phyloP scores from a whole-genome alignment of 768 basidiomycete genomes.

The Porphyrellus cyaneotinctus region DNA sequence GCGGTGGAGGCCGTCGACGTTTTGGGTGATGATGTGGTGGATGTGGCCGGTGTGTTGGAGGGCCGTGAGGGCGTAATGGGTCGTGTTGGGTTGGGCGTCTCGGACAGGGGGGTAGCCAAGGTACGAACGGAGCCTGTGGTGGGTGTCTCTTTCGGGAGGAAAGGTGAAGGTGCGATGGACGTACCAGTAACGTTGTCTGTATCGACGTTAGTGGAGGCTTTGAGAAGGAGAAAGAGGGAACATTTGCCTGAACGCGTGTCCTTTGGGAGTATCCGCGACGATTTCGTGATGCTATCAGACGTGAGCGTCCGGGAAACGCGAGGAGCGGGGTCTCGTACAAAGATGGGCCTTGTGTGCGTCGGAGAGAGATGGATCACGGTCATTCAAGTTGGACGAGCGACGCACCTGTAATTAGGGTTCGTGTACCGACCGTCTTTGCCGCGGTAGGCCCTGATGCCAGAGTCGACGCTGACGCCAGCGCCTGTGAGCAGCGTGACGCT shows the following conservation, averaged over 20 bases:
- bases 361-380: conserved; percentile 5
- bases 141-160: too few relatives aligned
- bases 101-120: conserved; percentile 85
- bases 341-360: conserved; percentile 50
- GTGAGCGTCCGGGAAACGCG: neutral
- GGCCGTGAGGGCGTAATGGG: conserved; percentile 83
- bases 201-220: conserved; percentile 1
- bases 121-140: conserved; percentile 60
- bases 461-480: conserved; percentile 93
- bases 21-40: conserved; percentile 71
- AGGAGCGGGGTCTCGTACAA: conserved; percentile 30
- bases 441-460: conserved; percentile 92
- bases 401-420: conserved; percentile 86
- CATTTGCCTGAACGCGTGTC: conserved; percentile 68
- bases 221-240: conserved; percentile 2
- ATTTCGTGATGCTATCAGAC: conserved; percentile 70
- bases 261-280: conserved; percentile 64
- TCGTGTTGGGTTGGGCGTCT: conserved; percentile 81
- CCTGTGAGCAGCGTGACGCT: conserved; percentile 77
- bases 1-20: conserved; percentile 93
- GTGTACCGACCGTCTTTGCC: conserved; percentile 82
- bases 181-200: conserved; percentile 82
- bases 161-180: conserved; percentile 10
- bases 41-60: conserved; percentile 66
- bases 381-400: neutral